Evolutionary conservation across 208 protist species (phyloP).

Genomic region (Angomonas deanei): DNA sequence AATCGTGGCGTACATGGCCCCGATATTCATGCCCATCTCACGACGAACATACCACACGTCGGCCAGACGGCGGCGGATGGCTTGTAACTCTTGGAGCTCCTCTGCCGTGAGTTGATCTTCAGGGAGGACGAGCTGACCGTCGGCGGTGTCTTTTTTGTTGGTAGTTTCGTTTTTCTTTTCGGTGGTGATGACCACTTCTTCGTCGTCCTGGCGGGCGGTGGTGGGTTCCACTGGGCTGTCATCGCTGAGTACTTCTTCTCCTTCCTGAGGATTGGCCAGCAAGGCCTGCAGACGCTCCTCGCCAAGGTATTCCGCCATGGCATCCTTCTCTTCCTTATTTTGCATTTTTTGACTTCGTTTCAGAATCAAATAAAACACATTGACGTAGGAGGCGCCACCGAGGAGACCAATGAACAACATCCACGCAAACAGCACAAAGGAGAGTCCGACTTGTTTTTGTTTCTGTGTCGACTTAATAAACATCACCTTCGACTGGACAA

Average conservation of each 20-base stretch:
- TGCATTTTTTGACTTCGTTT: constrained; percentile 25
- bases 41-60: constrained; percentile 49
- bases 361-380: constrained; percentile 88
- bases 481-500: constrained; percentile 70
- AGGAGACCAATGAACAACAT: constrained; percentile 91
- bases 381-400: constrained; percentile 90
- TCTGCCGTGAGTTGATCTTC: constrained; percentile 10
- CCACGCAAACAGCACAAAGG: constrained; percentile 72
- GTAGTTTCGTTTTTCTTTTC: background rate
- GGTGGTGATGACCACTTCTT: background rate
- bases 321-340: constrained; percentile 21
- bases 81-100: constrained; percentile 19
- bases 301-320: constrained; percentile 9
- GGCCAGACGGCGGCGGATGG: constrained; percentile 14
- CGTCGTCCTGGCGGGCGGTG: too few relatives aligned
- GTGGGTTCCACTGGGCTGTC: too few relatives aligned
- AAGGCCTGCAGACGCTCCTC: background rate
- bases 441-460: constrained; percentile 32
- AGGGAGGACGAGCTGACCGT: too few relatives aligned
- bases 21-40: constrained; percentile 84
- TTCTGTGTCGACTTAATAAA: constrained; percentile 32
- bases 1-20: constrained; percentile 66
- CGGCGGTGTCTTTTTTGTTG: too few relatives aligned
- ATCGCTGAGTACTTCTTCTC: too few relatives aligned
- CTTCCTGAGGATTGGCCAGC: too few relatives aligned